phyloP scores from a whole-genome alignment of 1,139 yeast species.

The Candida sp. region DNA sequence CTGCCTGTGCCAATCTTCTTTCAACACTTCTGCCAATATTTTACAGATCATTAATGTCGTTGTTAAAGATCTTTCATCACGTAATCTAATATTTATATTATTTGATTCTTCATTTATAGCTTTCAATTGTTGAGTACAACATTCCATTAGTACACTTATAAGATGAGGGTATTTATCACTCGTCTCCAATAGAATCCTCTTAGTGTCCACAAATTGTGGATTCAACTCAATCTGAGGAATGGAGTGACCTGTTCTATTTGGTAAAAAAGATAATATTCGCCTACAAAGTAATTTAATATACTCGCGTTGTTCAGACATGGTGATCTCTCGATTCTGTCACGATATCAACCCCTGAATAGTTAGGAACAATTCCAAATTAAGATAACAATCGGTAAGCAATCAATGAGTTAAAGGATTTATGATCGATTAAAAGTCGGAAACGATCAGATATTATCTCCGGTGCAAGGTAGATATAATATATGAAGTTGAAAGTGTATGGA shows the following conservation, averaged over 20 bases:
- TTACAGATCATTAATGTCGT: constrained; percentile 34
- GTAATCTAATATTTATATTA: constrained; percentile 21
- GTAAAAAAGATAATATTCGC: constrained; percentile 33
- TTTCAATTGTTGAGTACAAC: constrained; percentile 14
- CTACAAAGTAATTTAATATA: constrained; percentile 19
- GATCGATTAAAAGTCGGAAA: not conserved
- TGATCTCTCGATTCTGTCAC: not conserved
- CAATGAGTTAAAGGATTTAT: not conserved
- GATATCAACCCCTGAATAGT: not conserved
- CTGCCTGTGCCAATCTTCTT: constrained; percentile 25
- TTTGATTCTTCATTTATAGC: constrained; percentile 27
- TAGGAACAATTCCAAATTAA: not conserved
- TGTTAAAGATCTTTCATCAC: constrained; percentile 30
- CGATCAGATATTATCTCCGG: not conserved
- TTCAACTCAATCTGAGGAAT: constrained; percentile 44
- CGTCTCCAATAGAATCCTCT: constrained; percentile 24
- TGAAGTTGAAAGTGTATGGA: not conserved
- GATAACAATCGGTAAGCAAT: not conserved
- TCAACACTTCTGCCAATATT: constrained; percentile 27
- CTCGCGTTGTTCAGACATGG: constrained; percentile 6
- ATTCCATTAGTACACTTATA: constrained; percentile 12
- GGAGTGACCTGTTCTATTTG: constrained; percentile 37
- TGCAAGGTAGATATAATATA: not conserved
- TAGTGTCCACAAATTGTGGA: constrained; percentile 35
- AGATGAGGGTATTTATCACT: constrained; percentile 12